Evolutionary conservation across 352 stramenopile genomes (phyloP).

Genomic region (Saprolegnia diclina): DNA sequence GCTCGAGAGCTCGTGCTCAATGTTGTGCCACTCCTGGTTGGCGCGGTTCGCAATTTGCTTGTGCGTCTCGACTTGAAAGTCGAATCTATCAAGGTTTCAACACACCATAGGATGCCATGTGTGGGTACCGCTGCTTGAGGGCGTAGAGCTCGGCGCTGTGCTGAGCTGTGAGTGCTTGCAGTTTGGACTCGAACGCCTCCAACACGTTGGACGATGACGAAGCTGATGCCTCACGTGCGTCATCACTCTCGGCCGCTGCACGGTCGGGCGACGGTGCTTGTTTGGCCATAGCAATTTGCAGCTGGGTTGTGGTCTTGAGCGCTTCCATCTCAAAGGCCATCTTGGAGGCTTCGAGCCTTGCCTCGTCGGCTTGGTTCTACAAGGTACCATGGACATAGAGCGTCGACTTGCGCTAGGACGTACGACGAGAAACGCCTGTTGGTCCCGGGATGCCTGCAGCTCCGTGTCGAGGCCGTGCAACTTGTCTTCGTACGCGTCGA

Average conservation of each 20-base stretch:
- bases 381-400: not conserved
- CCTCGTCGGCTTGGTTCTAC: conserved; percentile 24
- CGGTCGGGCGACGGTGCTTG: too few relatives aligned
- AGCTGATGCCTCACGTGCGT: not conserved
- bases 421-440: conserved; percentile 1
- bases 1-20: conserved; percentile 47
- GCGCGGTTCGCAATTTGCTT: conserved; percentile 53
- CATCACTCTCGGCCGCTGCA: not conserved
- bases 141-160: not conserved
- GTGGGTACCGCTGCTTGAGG: conserved; percentile 7
- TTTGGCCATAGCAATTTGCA: conserved; percentile 3
- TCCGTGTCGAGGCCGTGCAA: conserved; percentile 24
- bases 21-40: conserved; percentile 62
- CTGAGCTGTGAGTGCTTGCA: not conserved
- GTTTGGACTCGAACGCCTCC: not conserved
- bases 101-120: too few relatives aligned
- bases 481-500: conserved; percentile 15
- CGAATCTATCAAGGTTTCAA: conserved; percentile 29
- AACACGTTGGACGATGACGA: not conserved
- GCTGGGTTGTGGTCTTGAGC: not conserved
- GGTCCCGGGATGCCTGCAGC: conserved; percentile 2
- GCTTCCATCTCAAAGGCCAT: conserved; percentile 21
- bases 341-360: conserved; percentile 11
- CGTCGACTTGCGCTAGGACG: not conserved
- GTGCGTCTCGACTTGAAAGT: conserved; percentile 58